Percentiles rank a stretch among this genome's conserved stretches.
These are phyloP conservation scores for Suhomyces bolitotheri DNA, from an alignment of 1,139 yeast genomes.

Conservation along the genomic window DNA sequence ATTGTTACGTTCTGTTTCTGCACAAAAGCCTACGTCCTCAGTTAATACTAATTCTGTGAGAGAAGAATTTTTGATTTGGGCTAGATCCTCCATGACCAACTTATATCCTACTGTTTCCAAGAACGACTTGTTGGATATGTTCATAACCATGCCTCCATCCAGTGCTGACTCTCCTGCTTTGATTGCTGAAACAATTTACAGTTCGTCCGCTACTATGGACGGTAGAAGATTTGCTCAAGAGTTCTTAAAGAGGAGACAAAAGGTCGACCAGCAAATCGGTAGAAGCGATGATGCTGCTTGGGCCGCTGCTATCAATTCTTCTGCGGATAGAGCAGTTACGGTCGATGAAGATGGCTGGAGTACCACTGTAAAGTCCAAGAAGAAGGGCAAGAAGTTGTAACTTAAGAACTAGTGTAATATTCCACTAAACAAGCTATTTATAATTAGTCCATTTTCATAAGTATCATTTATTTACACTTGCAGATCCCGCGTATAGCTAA, in stretches of 20 bases:
- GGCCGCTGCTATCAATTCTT: conserved; percentile 59
- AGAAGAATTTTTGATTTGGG: conserved; percentile 84
- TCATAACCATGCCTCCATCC: conserved; percentile 71
- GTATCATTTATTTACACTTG: too few species aligned
- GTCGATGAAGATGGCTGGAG: conserved; percentile 80
- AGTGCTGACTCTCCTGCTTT: conserved; percentile 75
- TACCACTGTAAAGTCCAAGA: conserved; percentile 38
- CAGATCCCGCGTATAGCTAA: background rate
- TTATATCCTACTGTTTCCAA: conserved; percentile 73
- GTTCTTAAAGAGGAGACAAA: conserved; percentile 73
- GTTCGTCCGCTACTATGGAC: conserved; percentile 89
- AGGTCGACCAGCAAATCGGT: conserved; percentile 61
- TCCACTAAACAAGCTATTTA: background rate
- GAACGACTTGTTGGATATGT: conserved; percentile 76
- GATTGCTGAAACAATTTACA: conserved; percentile 88
- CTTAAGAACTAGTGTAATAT: background rate
- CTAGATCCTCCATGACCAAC: conserved; percentile 69
- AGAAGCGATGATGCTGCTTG: conserved; percentile 55
- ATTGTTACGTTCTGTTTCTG: conserved; percentile 47
- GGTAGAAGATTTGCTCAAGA: conserved; percentile 94
- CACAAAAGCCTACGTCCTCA: conserved; percentile 30
- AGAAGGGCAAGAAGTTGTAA: conserved; percentile 27
- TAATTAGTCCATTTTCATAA: too few species aligned
- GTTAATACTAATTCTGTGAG: conserved; percentile 31
- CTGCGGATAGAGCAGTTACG: conserved; percentile 46